Base-by-base conservation (phyloP, 148 eudicot species). In the Camellia japonica region DNA sequence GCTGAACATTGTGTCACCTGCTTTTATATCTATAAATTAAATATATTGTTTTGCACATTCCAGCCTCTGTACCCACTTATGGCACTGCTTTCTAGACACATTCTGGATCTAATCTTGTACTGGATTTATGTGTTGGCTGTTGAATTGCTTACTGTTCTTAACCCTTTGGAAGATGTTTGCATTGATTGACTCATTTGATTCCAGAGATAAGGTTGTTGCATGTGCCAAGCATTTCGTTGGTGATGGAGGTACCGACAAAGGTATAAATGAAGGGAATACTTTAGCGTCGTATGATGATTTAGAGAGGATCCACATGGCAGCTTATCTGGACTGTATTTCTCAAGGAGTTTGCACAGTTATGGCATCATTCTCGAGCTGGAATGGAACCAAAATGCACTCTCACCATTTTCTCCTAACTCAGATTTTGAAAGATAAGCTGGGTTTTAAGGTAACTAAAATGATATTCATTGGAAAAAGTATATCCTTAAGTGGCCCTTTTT, bases 151-250 rank as follows among this genome's bases (percentile, higher is more conserved):
- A 9, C 73, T 55, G 12, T 44, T 46, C 5, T 30, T 30, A 68
- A 67, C 54, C 55, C 55, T 6, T 70, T n/a, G 56, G 74, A 70
- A 70, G 73, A 46, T 69, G 73, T 46, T 70, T 47, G 15, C 56
- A 47, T 51, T 60, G 41, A 59, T 59, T 55, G 51, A 8, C 41
- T 70, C 38, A 7, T 82, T 74, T 81, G 59, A 69, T 83, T 88
- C 76, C 91, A 96, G 99, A 87, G 84, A 91, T 58, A 93, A 88
- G 73, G 93, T 96, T 47, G 82, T 85, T 79, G 97, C 99, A 65
- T 93, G 97, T 73, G 98, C 99, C 79, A 96, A 96, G 76, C 99
- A 96, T 84, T 96, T 90, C 77, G 97, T 93, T 76, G 99, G 98
- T 3, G 99, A 96, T 73, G 99, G 99, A 10, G 99, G 98, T 65